Evolutionary conservation across 2,329 filamentous ascomycete genomes (phyloP), one percentile per base, ranked within the genome.

Genomic region (Penicillium sp.): DNA sequence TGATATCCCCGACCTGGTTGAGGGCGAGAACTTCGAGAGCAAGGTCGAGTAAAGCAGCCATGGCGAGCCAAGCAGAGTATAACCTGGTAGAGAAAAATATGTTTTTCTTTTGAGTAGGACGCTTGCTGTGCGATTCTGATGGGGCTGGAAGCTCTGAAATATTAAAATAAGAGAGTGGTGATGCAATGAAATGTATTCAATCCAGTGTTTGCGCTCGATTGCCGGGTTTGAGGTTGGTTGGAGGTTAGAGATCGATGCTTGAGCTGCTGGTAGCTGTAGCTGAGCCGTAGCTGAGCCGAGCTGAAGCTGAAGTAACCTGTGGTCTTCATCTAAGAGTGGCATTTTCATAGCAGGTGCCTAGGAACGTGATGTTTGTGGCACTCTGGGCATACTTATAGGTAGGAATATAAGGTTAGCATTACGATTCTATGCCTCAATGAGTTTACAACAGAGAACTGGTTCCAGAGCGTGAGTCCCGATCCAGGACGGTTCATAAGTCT

Each of bases 11-110:
- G 93, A 98, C 71, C 85, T 99, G 69, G 94, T 99, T 64, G 92
- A 92, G 76, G 95, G 95, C 74, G 92, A 96, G 86, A 96, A 91
- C 87, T 99, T 99, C 75, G 95, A 99, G 86, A 90, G 87, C 82
- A 97, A 97, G 83, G 92, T 95, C 79, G 92, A 96, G 85, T 96
- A 95, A 83, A 70, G 55, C 62, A 51, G 60, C 16, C 5, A 22
- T 43, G 31, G 6, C 6, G 7, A 9, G 1, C 31, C 31, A 31
- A 31, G 31, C 31, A 31, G 31, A 31, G 31, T 31, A 31, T 31
- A 31, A 22, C 6, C 14, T n/a, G 36, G 13, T 37, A 24, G 11
- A 40, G n/a, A 39, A 6, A 41, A 43, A 9, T 19, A 40, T 24
- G 18, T 52, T 24, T 27, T 40, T 35, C 37, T 27, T 40, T 35